Conservation (phyloP, 495 filamentous ascomycete genomes). For the Neurospora intermedia region DNA sequence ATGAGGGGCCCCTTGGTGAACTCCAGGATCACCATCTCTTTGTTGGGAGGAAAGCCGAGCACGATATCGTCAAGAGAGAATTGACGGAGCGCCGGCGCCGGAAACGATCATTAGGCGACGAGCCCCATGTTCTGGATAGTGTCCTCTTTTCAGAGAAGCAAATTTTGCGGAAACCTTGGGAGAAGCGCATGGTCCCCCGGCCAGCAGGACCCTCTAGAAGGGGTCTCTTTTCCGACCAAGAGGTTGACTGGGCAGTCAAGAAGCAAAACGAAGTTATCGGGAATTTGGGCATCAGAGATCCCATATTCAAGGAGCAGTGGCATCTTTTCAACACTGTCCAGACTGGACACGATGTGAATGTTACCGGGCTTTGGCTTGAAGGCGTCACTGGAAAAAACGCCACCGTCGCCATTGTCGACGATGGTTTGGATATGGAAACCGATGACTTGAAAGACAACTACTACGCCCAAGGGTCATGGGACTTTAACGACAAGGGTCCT, state of each 20-base stretch:
- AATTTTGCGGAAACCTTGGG: conserved; percentile 52
- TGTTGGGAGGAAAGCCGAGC: conserved; percentile 49
- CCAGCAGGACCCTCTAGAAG: conserved; percentile 1
- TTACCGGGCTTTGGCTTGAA: conserved; percentile 80
- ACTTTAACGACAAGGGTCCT: conserved; percentile 77
- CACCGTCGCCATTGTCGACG: conserved; percentile 88
- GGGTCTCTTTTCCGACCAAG: conserved; percentile 9
- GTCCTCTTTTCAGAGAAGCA: conserved; percentile 80
- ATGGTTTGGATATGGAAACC: conserved; percentile 95
- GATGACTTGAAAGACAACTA: conserved; percentile 86
- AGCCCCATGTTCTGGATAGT: conserved; percentile 52
- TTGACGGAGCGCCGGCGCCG: conserved; percentile 49
- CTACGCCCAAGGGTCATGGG: conserved; percentile 82
- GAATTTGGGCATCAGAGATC: conserved; percentile 66
- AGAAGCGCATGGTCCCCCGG: conserved; percentile 58
- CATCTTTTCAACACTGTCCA: conserved; percentile 81
- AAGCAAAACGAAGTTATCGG: conserved; percentile 50
- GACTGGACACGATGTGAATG: conserved; percentile 84
- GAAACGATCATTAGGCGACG: conserved; percentile 39
- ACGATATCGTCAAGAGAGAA: conserved; percentile 50
- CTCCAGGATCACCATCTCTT: conserved; percentile 80
- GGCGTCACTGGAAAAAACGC: conserved; percentile 88
- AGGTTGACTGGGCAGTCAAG: conserved; percentile 39
- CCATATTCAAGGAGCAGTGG: conserved; percentile 91
- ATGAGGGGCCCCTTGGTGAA: conserved; percentile 78